Base-by-base conservation (phyloP, 1,139 yeast species). In the Yamadazyma epiphylla region DNA sequence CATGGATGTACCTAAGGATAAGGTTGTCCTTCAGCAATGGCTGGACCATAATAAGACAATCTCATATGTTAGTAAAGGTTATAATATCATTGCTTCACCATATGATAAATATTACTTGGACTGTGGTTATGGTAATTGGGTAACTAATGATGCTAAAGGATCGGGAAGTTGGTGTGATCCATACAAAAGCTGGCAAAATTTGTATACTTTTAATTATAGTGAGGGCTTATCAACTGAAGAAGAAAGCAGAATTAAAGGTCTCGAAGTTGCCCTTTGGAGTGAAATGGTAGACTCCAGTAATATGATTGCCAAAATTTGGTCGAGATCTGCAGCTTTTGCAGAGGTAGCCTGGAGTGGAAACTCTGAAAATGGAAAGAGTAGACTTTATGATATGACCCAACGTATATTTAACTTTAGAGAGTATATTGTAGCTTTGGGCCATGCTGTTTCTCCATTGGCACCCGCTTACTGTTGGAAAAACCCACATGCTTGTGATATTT, bases 91-190 rank as follows among this genome's bases (percentile, higher is more conserved):
- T 36, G 70, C 66, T 4, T 66, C 74, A 1, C 48, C 62, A 9
- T 39, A 54, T 8, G 53, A 51, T 22, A 59, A 57, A 39, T 53
- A 64, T 32, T 70, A 70, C 37, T 53, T 70, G 26, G 76, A 70
- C 43, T 68, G 75, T 44, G 77, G 76, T 3, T 54, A 49, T 33
- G 74, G 75, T 13, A 66, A 64, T 2, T 68, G 55, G 53, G 49
- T 17, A 17, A 17, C 70, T 11, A 63, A 65, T 41, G 70, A 67
- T 37, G 55, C 58, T 2, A 38, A 64, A 17, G 60, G 63, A n/a
- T 71, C 65, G 9, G 74, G 73, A 4, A 58, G 69, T n/a, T 70
- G 73, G 71, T 70, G 77, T 47, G 67, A 58, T 22, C 73, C 74
- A 2, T 69, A 69, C 50, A 69, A 67, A 42, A 62, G 19, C 17